A percentile compares a stretch with the other conserved stretches of the same genome.
These are phyloP conservation scores for Cerrena zonata DNA, from an alignment of 1,284 basidiomycete species.

Conservation along the genomic window DNA sequence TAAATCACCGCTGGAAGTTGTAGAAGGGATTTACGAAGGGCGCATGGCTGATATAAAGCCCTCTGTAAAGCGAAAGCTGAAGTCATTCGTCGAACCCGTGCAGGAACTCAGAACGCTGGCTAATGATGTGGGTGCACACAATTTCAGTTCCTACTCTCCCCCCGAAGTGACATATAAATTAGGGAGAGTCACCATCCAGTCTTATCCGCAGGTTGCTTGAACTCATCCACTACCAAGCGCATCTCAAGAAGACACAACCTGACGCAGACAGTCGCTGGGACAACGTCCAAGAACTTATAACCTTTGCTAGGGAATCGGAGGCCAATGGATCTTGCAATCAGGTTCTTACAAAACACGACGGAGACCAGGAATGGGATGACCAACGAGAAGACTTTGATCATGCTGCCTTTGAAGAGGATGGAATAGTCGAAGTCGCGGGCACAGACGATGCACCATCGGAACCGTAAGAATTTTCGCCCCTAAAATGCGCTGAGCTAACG, in stretches of 20 bases:
- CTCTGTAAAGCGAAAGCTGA: conserved; percentile 58
- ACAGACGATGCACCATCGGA: neutral
- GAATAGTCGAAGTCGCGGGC: conserved; percentile 1
- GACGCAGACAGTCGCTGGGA: conserved; percentile 80
- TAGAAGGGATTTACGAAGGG: conserved; percentile 57
- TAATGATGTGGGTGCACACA: conserved; percentile 37
- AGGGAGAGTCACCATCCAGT: conserved; percentile 61
- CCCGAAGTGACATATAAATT: too few species aligned
- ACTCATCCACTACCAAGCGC: conserved; percentile 60
- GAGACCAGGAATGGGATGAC: conserved; percentile 14
- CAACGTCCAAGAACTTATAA: conserved; percentile 82
- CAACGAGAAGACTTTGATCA: conserved; percentile 16
- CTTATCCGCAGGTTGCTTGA: conserved; percentile 61
- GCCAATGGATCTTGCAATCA: neutral
- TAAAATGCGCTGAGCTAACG: too few species aligned
- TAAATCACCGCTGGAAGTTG: conserved; percentile 54
- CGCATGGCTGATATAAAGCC: conserved; percentile 62
- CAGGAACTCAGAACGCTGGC: conserved; percentile 52
- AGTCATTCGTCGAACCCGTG: conserved; percentile 55
- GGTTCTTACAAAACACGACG: neutral
- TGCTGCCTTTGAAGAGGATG: conserved; percentile 18
- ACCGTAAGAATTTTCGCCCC: too few species aligned
- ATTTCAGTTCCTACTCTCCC: too few species aligned
- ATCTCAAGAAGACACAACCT: conserved; percentile 64
- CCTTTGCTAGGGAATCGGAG: conserved; percentile 56